Evolutionary conservation across 768 basidiomycete species (phyloP).

Genomic region (Xerocomus spinulosus): DNA sequence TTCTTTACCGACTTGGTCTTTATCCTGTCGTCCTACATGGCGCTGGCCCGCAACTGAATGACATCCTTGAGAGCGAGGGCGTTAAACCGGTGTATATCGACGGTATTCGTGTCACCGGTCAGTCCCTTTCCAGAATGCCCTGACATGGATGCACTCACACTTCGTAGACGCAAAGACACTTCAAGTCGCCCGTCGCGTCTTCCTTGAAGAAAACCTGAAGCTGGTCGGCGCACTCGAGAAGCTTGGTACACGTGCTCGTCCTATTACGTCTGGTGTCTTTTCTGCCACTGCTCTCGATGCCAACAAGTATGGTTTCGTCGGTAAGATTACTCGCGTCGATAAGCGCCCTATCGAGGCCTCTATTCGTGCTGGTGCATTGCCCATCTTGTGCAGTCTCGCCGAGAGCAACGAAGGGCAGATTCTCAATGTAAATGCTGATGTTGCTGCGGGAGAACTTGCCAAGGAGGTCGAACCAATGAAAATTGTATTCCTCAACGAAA

Average conservation of each 20-base stretch:
- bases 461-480: slow-evolving; percentile 98
- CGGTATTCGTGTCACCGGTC: slow-evolving; percentile 94
- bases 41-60: slow-evolving; percentile 92
- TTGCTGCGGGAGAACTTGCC: slow-evolving; percentile 95
- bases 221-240: slow-evolving; percentile 90
- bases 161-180: slow-evolving; percentile 84
- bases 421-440: slow-evolving; percentile 97
- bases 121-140: slow-evolving; percentile 21
- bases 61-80: slow-evolving; percentile 88
- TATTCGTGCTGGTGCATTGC: slow-evolving; percentile 92
- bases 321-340: slow-evolving; percentile 91
- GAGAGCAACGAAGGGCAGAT: slow-evolving; percentile 97
- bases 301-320: slow-evolving; percentile 92
- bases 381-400: slow-evolving; percentile 91
- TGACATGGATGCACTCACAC: background rate
- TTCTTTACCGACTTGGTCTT: slow-evolving; percentile 94
- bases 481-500: slow-evolving; percentile 97
- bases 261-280: slow-evolving; percentile 97
- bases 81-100: slow-evolving; percentile 96
- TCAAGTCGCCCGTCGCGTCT: slow-evolving; percentile 90
- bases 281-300: slow-evolving; percentile 95
- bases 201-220: slow-evolving; percentile 95
- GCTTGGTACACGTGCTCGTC: slow-evolving; percentile 93
- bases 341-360: slow-evolving; percentile 96
- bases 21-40: slow-evolving; percentile 98